Evolutionary conservation across 2,329 filamentous ascomycete species (phyloP).

Genomic region (Eutypa lata): DNA sequence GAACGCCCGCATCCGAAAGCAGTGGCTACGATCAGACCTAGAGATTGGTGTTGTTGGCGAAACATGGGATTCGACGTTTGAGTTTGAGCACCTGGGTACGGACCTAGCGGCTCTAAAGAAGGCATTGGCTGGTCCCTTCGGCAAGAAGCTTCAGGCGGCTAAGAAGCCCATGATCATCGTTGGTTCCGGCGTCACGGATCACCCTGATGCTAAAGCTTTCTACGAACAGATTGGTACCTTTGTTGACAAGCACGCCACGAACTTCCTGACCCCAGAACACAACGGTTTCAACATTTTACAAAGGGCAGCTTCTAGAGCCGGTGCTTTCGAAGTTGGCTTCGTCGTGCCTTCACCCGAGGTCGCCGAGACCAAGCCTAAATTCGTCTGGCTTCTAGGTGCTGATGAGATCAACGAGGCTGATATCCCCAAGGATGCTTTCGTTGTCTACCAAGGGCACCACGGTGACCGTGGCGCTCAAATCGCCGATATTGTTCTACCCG

Average conservation of each 20-base stretch:
- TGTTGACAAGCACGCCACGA: conserved; percentile 87
- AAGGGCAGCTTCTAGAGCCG: conserved; percentile 84
- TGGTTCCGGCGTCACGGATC: conserved; percentile 87
- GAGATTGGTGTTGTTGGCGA: conserved; percentile 91
- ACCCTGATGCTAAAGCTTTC: conserved; percentile 85
- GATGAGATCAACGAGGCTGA: conserved; percentile 84
- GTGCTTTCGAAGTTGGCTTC: conserved; percentile 95
- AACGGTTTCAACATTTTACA: conserved; percentile 98
- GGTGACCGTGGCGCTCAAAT: conserved; percentile 91
- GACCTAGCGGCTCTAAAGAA: conserved; percentile 79
- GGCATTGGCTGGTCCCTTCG: conserved; percentile 81
- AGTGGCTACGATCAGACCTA: conserved; percentile 93
- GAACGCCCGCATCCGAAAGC: conserved; percentile 95
- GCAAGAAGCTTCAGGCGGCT: conserved; percentile 84
- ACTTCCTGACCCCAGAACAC: conserved; percentile 88
- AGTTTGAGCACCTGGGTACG: conserved; percentile 84
- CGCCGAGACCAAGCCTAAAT: conserved; percentile 84
- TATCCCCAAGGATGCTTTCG: conserved; percentile 92
- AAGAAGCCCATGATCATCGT: conserved; percentile 97
- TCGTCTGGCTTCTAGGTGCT: conserved; percentile 93
- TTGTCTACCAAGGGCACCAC: conserved; percentile 98
- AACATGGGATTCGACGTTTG: conserved; percentile 89
- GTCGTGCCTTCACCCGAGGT: conserved; percentile 79
- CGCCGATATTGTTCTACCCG: conserved; percentile 89
- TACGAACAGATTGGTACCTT: conserved; percentile 89